phyloP scores from a whole-genome alignment of 2,329 filamentous ascomycete genomes.

The Cercospora zeina region DNA sequence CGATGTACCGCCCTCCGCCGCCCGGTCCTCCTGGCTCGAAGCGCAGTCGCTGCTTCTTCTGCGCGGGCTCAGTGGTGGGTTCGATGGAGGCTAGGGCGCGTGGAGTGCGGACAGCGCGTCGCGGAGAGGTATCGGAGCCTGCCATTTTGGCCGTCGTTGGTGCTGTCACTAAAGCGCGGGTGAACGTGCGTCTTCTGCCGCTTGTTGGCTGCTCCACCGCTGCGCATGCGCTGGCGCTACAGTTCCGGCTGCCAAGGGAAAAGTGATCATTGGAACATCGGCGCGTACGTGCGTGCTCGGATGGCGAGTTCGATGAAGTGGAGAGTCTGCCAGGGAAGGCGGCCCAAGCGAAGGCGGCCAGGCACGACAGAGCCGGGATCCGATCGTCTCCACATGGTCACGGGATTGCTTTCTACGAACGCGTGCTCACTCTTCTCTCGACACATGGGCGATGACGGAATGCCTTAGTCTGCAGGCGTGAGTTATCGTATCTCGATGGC shows the following conservation, averaged over 20 bases:
- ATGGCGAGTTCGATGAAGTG: not conserved
- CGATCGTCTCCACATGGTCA: not conserved
- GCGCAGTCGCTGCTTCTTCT: conserved; percentile 51
- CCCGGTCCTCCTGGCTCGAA: conserved; percentile 87
- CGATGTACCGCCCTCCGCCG: conserved; percentile 80
- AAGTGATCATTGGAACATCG: not conserved
- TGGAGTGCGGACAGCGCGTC: conserved; percentile 36
- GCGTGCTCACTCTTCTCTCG: not conserved
- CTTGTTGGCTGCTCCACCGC: conserved; percentile 6
- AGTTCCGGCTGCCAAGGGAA: not conserved
- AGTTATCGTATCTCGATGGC: not conserved
- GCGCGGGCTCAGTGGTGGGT: conserved; percentile 44
- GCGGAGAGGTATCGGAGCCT: conserved; percentile 30
- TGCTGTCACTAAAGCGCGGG: conserved; percentile 14
- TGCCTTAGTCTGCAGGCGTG: not conserved
- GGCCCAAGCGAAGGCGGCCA: not conserved
- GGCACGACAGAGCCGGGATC: not conserved
- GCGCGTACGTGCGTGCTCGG: not conserved
- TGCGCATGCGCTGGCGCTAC: conserved; percentile 7
- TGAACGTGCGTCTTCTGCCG: conserved; percentile 6
- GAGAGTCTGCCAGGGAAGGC: conserved; percentile 9
- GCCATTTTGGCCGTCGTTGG: conserved; percentile 31
- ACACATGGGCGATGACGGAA: conserved; percentile 6
- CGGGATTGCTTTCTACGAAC: not conserved
- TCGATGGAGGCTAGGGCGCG: conserved; percentile 35